Percentiles rank a stretch among this genome's conserved stretches.
These are phyloP conservation scores for Coniochaeta sp. DNA, from an alignment of 2,329 filamentous ascomycete genomes.

Conservation along the genomic window DNA sequence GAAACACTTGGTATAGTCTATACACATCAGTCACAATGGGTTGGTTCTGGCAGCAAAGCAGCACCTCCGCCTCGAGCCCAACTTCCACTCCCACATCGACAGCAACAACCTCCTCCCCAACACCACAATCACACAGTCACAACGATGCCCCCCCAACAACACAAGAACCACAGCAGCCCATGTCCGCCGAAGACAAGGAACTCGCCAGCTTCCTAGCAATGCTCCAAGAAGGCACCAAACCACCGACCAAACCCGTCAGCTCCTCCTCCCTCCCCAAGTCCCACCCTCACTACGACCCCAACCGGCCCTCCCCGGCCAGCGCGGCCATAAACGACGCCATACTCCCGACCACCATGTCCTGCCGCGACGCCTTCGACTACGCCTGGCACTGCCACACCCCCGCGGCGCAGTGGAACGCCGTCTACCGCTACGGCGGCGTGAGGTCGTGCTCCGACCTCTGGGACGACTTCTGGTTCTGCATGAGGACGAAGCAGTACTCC, in stretches of 20 bases:
- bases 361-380: slow-evolving; percentile 81
- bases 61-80: slow-evolving; percentile 4
- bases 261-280: slow-evolving; percentile 9
- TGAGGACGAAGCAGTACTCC: slow-evolving; percentile 65
- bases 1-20: neutral
- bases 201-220: slow-evolving; percentile 46
- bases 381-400: slow-evolving; percentile 92
- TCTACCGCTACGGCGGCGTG: slow-evolving; percentile 79
- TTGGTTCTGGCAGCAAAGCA: slow-evolving; percentile 48
- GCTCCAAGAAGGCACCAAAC: slow-evolving; percentile 26
- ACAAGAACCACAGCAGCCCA: slow-evolving; percentile 2
- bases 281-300: slow-evolving; percentile 17
- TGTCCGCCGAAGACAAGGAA: slow-evolving; percentile 35
- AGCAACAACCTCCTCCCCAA: neutral
- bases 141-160: slow-evolving; percentile 1
- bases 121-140: neutral
- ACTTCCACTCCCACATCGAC: neutral
- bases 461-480: slow-evolving; percentile 97
- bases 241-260: slow-evolving; percentile 12
- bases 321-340: slow-evolving; percentile 53
- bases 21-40: slow-evolving; percentile 37
- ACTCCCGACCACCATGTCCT: slow-evolving; percentile 79
- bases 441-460: slow-evolving; percentile 76
- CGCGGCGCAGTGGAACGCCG: slow-evolving; percentile 82
- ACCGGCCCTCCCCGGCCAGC: slow-evolving; percentile 25